These are phyloP conservation scores for Tetracentron sinense DNA, from an alignment of 164 flowering plant genomes.

Conservation along the genomic window DNA sequence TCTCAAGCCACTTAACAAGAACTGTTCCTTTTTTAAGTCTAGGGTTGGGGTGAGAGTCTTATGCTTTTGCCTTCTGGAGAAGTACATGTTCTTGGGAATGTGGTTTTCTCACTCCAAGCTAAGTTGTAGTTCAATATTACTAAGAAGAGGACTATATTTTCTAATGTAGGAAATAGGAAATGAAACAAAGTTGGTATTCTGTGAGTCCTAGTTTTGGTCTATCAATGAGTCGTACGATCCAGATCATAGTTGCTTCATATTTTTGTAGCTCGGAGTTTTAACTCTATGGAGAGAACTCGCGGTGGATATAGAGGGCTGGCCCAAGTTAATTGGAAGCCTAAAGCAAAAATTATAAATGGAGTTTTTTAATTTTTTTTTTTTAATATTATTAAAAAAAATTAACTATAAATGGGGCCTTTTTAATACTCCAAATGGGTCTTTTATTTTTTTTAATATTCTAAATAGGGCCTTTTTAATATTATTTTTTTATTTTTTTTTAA, in stretches of 20 bases:
- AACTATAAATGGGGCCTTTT: too few species aligned
- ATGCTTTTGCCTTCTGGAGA: slow-evolving; percentile 16
- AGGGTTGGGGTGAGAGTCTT: slow-evolving; percentile 13
- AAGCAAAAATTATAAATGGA: too few species aligned
- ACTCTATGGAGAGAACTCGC: too few species aligned
- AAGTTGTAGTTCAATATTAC: neutral
- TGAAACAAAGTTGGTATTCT: neutral
- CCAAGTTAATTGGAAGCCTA: too few species aligned
- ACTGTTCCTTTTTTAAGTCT: slow-evolving; percentile 4
- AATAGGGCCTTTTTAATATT: too few species aligned
- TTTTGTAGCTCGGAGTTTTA: too few species aligned
- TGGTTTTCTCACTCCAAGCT: neutral
- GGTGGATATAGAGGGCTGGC: too few species aligned
- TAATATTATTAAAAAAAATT: too few species aligned
- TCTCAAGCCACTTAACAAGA: neutral
- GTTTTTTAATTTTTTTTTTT: too few species aligned
- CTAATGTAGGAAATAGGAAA: neutral
- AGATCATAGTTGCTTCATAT: neutral
- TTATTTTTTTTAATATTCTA: too few species aligned
- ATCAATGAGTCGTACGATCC: neutral
- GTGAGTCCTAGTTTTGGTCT: neutral
- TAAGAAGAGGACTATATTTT: neutral
- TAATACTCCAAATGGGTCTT: too few species aligned
- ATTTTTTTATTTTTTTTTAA: too few species aligned
- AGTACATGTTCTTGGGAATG: slow-evolving; percentile 29